Evolutionary conservation across 768 basidiomycete genomes (phyloP), one percentile per base, ranked within the genome.

Genomic region (Leccinellum albellum): DNA sequence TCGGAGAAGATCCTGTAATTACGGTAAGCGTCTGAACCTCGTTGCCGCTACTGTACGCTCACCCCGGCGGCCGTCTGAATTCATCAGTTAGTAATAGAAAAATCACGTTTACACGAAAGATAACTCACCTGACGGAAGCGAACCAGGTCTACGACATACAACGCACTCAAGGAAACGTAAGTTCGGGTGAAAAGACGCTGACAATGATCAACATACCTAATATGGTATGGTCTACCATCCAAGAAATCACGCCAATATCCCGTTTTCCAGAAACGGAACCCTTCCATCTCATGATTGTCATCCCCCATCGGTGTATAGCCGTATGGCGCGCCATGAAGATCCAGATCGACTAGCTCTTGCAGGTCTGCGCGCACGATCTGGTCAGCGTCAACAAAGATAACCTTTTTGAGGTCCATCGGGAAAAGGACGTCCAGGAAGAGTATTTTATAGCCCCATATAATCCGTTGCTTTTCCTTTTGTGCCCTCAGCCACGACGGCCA

Each of bases 371-470:
- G 87, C 8, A 99, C 94, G 57, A 99, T 98, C 75, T 94, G 93
- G 70, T 96, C 94, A 0, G 96, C 96, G 67, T 98, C 97, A 50
- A 99, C 96, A 68, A 99, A 98, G 63, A 99, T 95, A 60, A 99
- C 96, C 70, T 97, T 97, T 76, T 98, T 95, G 56, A 99, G 83
- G 73, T 96, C 92, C 88, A 98, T 94, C 2, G 97, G 97, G 83
- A 99, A 99, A 7, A 98, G 82, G 15, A 98, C 95, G 65, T 99
- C 97, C 15, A 99, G 84, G 82, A 99, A 99, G 44, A 99, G 86
- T 61, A 99, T 99, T 76, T 99, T 98, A 80, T 98, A 99, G 1
- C 92, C 96, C 97, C 97, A 98, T 63, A 99, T 99, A 55, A 96
- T 88, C 10, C 97, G 83, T 72, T 99, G 97, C 72, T 99, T 99